Evolutionary conservation across 1,139 yeast species (phyloP).

Genomic region (Kluyveromyces marxianus): DNA sequence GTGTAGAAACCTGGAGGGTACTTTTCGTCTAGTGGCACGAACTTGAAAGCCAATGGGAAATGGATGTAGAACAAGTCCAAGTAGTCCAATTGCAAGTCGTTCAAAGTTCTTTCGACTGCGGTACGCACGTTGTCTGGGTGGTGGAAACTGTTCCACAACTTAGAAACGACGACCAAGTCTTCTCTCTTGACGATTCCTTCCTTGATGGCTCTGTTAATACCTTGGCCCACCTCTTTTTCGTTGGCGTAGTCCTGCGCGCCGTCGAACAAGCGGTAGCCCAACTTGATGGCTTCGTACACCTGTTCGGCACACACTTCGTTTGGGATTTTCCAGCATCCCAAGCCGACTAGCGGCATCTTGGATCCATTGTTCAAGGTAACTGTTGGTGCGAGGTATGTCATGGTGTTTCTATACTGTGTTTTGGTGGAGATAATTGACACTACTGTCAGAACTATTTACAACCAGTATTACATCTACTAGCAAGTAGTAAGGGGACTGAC

Average conservation of each 20-base stretch:
- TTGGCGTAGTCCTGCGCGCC: constrained; percentile 78
- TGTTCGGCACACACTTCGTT: constrained; percentile 49
- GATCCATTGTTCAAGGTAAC: constrained; percentile 52
- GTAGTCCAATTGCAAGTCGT: constrained; percentile 60
- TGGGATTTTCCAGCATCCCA: constrained; percentile 65
- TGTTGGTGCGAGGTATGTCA: constrained; percentile 15
- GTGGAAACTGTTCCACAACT: constrained; percentile 75
- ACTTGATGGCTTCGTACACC: constrained; percentile 58
- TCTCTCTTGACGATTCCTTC: constrained; percentile 66
- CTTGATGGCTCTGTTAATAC: constrained; percentile 53
- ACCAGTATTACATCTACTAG: too few species aligned
- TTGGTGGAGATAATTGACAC: neutral
- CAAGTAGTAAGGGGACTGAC: too few species aligned
- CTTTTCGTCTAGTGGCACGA: constrained; percentile 60
- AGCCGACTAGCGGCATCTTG: constrained; percentile 56
- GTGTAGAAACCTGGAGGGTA: constrained; percentile 71
- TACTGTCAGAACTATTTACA: too few species aligned
- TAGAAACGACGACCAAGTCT: constrained; percentile 68
- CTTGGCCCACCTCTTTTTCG: constrained; percentile 67
- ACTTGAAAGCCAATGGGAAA: constrained; percentile 72
- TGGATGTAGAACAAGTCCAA: constrained; percentile 71
- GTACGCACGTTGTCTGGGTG: constrained; percentile 42
- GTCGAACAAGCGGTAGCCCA: constrained; percentile 68
- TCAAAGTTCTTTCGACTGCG: constrained; percentile 56
- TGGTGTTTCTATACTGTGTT: constrained; percentile 1